A percentile compares a stretch with the other conserved stretches of the same genome.
Conservation (phyloP, 257 asterid species). For the Gentiana dahurica region DNA sequence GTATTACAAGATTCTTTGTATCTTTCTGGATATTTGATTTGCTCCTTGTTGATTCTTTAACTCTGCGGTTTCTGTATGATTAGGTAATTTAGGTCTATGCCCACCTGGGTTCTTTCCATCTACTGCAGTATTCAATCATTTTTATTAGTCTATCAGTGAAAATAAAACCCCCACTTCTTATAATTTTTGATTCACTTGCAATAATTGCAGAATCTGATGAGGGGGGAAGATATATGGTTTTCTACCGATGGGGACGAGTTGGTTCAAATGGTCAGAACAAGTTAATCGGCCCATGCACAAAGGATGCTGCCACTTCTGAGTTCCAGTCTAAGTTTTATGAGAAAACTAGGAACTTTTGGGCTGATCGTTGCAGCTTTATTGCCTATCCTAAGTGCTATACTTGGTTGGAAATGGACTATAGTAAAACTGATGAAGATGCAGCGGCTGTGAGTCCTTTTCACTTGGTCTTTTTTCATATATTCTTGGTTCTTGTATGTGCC, state of each 20-base stretch:
- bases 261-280: constrained; percentile 84
- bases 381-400: constrained; percentile 47
- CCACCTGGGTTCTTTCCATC: too few relatives aligned
- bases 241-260: constrained; percentile 94
- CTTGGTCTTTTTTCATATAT: constrained; percentile 8
- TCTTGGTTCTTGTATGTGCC: background rate
- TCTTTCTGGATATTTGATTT: too few relatives aligned
- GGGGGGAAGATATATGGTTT: constrained; percentile 63
- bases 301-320: constrained; percentile 41
- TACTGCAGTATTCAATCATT: too few relatives aligned
- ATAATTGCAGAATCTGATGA: constrained; percentile 68
- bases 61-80: too few relatives aligned
- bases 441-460: constrained; percentile 42
- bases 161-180: too few relatives aligned
- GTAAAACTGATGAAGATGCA: constrained; percentile 39
- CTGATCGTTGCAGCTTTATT: constrained; percentile 44
- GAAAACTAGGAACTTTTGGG: constrained; percentile 69
- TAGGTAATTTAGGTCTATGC: too few relatives aligned
- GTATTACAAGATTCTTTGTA: too few relatives aligned
- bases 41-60: too few relatives aligned
- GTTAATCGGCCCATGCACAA: constrained; percentile 45
- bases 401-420: constrained; percentile 96
- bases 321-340: constrained; percentile 63
- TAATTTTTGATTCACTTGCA: background rate
- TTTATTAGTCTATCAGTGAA: too few relatives aligned